Conservation (phyloP, 108 stramenopile species). For the Skeletonema potamos region DNA sequence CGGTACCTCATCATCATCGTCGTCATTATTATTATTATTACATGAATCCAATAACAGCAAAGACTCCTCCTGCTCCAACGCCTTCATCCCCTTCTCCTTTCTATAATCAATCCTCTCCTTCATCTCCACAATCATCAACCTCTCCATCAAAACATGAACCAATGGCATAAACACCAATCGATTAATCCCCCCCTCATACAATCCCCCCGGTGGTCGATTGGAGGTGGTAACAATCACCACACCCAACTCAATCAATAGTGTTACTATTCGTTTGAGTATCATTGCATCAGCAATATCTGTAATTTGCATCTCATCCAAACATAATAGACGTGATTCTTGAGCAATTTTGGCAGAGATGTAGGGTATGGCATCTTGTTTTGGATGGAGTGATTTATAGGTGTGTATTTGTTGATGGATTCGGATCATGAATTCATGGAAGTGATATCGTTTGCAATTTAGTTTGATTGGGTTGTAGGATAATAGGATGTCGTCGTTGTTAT, state of each 20-base stretch:
- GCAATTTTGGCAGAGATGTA: constrained; percentile 12
- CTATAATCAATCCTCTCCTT: constrained; percentile 10
- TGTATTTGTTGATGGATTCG: constrained; percentile 48
- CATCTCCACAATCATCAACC: constrained; percentile 12
- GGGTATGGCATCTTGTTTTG: constrained; percentile 21
- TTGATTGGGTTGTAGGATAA: background rate
- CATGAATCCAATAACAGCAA: background rate
- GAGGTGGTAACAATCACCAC: constrained; percentile 60
- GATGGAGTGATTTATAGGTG: constrained; percentile 1
- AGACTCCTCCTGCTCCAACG: background rate
- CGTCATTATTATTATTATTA: too few species aligned
- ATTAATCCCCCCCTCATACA: constrained; percentile 67
- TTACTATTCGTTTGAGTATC: constrained; percentile 42
- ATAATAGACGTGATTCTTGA: constrained; percentile 23
- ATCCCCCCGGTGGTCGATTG: constrained; percentile 48
- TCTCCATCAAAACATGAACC: constrained; percentile 32
- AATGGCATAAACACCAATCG: constrained; percentile 58
- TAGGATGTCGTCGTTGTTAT: background rate
- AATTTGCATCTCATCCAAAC: constrained; percentile 58
- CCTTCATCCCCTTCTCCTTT: background rate
- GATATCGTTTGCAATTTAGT: constrained; percentile 9
- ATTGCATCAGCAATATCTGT: constrained; percentile 66
- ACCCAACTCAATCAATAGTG: constrained; percentile 16
- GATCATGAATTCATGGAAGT: constrained; percentile 59
- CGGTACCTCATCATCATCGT: background rate